These are phyloP conservation scores for Claviceps africana DNA, from an alignment of 2,329 filamentous ascomycete species.

Conservation along the genomic window DNA sequence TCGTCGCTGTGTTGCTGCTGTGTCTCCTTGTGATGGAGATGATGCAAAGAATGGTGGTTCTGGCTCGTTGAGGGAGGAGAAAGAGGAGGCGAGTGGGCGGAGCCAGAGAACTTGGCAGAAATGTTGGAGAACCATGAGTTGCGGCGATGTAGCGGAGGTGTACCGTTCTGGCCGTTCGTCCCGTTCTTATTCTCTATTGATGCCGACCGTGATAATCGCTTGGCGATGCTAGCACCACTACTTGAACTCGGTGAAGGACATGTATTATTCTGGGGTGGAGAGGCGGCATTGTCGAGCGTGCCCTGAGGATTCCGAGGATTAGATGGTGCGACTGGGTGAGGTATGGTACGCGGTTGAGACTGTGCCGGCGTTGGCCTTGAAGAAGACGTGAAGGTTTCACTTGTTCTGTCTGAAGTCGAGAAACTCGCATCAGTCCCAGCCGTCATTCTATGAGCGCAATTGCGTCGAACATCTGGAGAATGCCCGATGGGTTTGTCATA, in stretches of 20 bases:
- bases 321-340: conserved; percentile 12
- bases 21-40: conserved; percentile 8
- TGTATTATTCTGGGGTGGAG: conserved; percentile 9
- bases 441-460: background rate
- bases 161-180: conserved; percentile 10
- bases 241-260: conserved; percentile 10
- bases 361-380: conserved; percentile 12
- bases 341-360: conserved; percentile 20
- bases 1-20: conserved; percentile 5
- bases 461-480: background rate
- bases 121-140: conserved; percentile 90
- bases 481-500: background rate
- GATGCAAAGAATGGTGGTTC: conserved; percentile 5
- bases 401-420: conserved; percentile 16
- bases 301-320: conserved; percentile 14
- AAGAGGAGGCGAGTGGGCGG: conserved; percentile 20
- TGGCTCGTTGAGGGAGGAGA: conserved; percentile 15
- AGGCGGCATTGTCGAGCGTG: conserved; percentile 12
- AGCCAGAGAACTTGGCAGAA: conserved; percentile 77
- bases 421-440: background rate
- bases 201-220: conserved; percentile 18
- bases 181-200: conserved; percentile 21
- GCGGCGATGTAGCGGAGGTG: conserved; percentile 38
- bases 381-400: conserved; percentile 16
- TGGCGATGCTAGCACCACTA: conserved; percentile 13